phyloP scores from a whole-genome alignment of 164 flowering plant species.

The Vitis amurensis region DNA sequence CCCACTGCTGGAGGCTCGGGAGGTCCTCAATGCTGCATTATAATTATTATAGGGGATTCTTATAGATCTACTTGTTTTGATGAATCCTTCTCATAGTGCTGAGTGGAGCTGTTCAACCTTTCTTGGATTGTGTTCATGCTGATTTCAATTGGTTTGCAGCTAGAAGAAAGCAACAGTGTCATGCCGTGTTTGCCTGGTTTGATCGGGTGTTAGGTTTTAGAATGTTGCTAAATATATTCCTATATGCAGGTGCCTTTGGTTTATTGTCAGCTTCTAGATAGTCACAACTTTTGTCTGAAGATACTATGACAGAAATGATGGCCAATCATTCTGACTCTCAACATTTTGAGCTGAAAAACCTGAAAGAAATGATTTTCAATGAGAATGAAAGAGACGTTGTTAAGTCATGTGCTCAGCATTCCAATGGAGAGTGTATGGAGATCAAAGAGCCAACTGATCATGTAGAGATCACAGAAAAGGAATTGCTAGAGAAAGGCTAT shows the following conservation, averaged over 20 bases:
- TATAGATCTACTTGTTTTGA: slow-evolving; percentile 44
- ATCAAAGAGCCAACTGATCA: slow-evolving; percentile 18
- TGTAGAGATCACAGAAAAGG: slow-evolving; percentile 6
- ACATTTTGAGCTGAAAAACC: slow-evolving; percentile 16
- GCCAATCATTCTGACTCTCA: slow-evolving; percentile 13
- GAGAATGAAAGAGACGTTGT: slow-evolving; percentile 3
- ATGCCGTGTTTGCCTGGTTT: slow-evolving; percentile 56
- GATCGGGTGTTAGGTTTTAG: slow-evolving; percentile 31
- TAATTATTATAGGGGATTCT: slow-evolving; percentile 38
- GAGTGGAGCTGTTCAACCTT: slow-evolving; percentile 65
- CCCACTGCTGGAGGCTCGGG: slow-evolving; percentile 38
- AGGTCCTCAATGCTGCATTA: slow-evolving; percentile 40
- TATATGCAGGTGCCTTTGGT: slow-evolving; percentile 53
- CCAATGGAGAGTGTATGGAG: slow-evolving; percentile 14
- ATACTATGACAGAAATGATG: slow-evolving; percentile 29
- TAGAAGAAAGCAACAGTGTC: slow-evolving; percentile 54
- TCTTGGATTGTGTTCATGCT: slow-evolving; percentile 59
- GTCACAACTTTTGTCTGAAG: slow-evolving; percentile 3
- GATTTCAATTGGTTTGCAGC: slow-evolving; percentile 59
- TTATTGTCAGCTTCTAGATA: slow-evolving; percentile 23
- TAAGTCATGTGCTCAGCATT: slow-evolving; percentile 11
- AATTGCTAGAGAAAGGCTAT: slow-evolving; percentile 50
- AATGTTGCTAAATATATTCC: slow-evolving; percentile 29
- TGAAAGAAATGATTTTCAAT: slow-evolving; percentile 12
- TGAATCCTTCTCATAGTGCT: slow-evolving; percentile 46